Base-by-base conservation (phyloP, 495 filamentous ascomycete species). In the Penicillium longicatenatum region DNA sequence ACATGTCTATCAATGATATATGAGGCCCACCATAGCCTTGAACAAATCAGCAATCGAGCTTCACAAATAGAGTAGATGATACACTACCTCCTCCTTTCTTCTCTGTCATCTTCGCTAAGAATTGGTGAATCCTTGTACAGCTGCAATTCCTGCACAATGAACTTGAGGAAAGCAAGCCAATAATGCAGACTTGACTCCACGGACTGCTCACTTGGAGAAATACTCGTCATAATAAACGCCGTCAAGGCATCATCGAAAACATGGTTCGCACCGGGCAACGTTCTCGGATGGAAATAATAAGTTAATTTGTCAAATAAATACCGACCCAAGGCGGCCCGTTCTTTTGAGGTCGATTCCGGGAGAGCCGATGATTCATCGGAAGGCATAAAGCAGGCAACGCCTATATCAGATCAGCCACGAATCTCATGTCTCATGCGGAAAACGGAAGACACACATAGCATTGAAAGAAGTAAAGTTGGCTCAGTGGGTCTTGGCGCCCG, bases 351-450 rank as follows among this genome's bases (percentile, higher is more conserved):
- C 42, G 42, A 33, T 26, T 44, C 52, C 4, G 52, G 44, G 29
- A 55, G 41, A 47, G 44, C 33, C n/a, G 52, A 44, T 22, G 52
- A 43, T n/a, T 44, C 52, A 47, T 43, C 52, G n/a, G 52, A 44
- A 10, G 52, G 52, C 52, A 55, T 55, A 16, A 47, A 55, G 33
- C 42, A 55, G 16, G 52, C 52, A 55, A 55, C 42, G 20, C 52
- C 52, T 55, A 26, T 35, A 39, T 39, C 4, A 4, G 37, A 12
- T n/a, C 14, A 39, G 37, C 16, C 37, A 39, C 1, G 6, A 6
- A 35, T 10, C 9, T 35, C 6, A 10, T 20, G 41, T 14, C 5
- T 16, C 19, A 26, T n/a, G 22, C 3, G 16, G 5, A 22, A 7
- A 35, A 31, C n/a, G n/a, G n/a, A n/a, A n/a, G n/a, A 47, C 52